Evolutionary conservation across 2,329 filamentous ascomycete species (phyloP).

Genomic region (Nectriaceae sp.): DNA sequence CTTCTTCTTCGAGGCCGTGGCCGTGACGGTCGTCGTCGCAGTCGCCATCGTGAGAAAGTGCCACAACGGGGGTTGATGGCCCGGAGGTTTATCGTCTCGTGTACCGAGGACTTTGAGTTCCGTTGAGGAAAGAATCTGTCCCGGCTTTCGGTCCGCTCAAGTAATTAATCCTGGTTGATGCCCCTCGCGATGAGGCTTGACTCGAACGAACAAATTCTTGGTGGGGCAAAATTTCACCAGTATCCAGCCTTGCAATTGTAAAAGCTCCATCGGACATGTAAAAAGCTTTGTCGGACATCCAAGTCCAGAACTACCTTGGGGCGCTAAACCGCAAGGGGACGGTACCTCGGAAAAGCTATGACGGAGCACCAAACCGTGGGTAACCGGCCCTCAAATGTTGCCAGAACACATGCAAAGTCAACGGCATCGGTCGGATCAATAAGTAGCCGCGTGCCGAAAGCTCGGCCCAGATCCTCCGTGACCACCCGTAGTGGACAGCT

Average conservation of each 20-base stretch:
- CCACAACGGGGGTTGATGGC: no score
- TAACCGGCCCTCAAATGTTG: background rate
- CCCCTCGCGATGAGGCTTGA: background rate
- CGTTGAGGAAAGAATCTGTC: no score
- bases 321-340: background rate
- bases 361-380: background rate
- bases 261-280: no score
- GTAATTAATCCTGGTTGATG: no score
- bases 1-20: slow-evolving; percentile 71
- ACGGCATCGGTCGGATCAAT: slow-evolving; percentile 26
- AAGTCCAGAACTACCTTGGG: background rate
- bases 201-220: background rate
- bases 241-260: background rate
- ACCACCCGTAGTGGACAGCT: slow-evolving; percentile 30
- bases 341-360: background rate
- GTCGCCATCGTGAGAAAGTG: slow-evolving; percentile 44
- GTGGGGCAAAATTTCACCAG: background rate
- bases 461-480: slow-evolving; percentile 29
- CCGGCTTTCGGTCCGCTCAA: no score
- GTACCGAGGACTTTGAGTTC: no score
- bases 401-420: background rate
- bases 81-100: no score
- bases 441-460: slow-evolving; percentile 17
- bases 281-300: background rate
- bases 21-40: slow-evolving; percentile 55